phyloP scores from a whole-genome alignment of 1,284 basidiomycete species.

The Trametes sp. region DNA sequence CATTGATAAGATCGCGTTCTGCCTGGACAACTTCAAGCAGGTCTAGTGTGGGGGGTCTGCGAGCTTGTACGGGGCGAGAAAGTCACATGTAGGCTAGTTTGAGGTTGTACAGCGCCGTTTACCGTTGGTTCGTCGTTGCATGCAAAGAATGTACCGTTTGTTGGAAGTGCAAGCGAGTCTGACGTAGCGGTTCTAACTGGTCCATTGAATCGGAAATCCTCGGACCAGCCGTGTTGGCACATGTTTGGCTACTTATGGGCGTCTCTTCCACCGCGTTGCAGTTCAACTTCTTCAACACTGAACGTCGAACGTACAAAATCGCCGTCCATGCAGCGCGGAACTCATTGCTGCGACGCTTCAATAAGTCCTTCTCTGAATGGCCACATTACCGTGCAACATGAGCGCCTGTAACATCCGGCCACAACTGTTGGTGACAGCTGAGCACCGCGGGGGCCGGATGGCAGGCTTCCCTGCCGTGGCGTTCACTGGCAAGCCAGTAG shows the following conservation, averaged over 20 bases:
- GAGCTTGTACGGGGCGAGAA: not conserved
- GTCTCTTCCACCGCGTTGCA: not conserved
- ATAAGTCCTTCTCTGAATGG: too few species aligned
- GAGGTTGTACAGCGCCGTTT: not conserved
- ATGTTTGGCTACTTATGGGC: not conserved
- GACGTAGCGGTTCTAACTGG: too few species aligned
- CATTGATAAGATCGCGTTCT: conserved; percentile 11
- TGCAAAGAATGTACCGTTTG: not conserved
- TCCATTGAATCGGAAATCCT: not conserved
- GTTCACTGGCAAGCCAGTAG: too few species aligned
- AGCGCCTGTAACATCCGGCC: too few species aligned
- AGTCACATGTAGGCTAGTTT: not conserved
- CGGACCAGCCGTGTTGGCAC: not conserved
- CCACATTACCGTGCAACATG: too few species aligned
- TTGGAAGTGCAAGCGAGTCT: not conserved
- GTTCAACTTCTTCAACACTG: too few species aligned
- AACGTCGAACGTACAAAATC: too few species aligned
- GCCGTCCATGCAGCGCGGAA: too few species aligned
- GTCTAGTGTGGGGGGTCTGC: not conserved
- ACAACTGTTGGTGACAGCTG: too few species aligned
- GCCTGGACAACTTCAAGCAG: conserved; percentile 1
- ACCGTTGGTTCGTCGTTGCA: not conserved
- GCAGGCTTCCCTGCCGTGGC: too few species aligned
- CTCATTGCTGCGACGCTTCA: too few species aligned
- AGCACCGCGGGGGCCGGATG: too few species aligned